Evolutionary conservation across 371 early-diverging fungal species (phyloP), one percentile per base, ranked within the genome.

Genomic region (Batrachochytrium dendrobatidis): DNA sequence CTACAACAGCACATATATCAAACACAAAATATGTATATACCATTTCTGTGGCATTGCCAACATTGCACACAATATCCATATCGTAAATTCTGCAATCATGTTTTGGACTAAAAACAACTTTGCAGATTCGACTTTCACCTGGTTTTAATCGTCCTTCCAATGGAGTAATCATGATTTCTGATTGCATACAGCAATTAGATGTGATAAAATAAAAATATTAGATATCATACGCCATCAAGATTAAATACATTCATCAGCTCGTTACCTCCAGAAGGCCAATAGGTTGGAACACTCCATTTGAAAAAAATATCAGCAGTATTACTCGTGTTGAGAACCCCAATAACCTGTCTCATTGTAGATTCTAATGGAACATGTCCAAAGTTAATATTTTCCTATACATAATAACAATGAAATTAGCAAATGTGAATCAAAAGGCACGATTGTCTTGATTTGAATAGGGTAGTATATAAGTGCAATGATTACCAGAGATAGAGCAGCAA

Each of bases 301-400:
- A 72, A 70, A 6, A 63, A 62, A 0, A 71, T 34, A 2, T 60
- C 61, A 7, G 34, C 30, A 3, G 58, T 55, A 1, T 22, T 8
- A 29, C 61, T 39, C 1, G 48, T 53, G 59, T 76, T 76, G 34
- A 52, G 35, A 12, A 76, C 56, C 18, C 67, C 67, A 20, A 71
- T 29, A 7, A 76, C 29, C 33, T 72, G 62, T 0, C 73, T 56
- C 10, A 66, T 29, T 24, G 60, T 33, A 10, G 62, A 32, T 33
- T 68, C 59, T n/a, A 71, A n/a, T 1, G 76, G 76, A 8, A 76
- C 58, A 49, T 69, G 56, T 18, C 76, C 73, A 60, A 73, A 71
- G 45, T 66, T 68, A 29, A 73, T 56, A 39, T 68, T 66, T 53
- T 76, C 76, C 59, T 66, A 50, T 6, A 39, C 39, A 39, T 39